Base-by-base conservation (phyloP, 352 stramenopile species). In the Achlya hypogyna region DNA sequence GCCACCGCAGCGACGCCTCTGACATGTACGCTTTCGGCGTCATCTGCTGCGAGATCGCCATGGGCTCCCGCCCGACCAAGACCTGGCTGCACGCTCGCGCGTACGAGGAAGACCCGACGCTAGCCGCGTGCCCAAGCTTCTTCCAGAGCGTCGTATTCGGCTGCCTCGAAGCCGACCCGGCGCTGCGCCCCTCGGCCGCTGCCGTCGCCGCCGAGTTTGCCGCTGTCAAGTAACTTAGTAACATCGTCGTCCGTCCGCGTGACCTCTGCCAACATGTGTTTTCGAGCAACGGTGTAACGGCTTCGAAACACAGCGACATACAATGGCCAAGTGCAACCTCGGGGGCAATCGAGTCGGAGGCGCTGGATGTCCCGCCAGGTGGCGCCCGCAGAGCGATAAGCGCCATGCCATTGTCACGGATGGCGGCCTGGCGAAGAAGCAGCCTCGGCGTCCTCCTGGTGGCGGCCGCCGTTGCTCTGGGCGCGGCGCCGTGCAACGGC, bases 21-120 rank as follows among this genome's bases (percentile, higher is more conserved):
- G 86, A 88, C 52, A 79, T 86, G 60, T 88, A 81, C 71, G 69
- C 80, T 16, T 86, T 88, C 28, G 80, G 80, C 23, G 76, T 88
- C 20, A 65, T 88, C 29, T 72, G 84, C 51, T 72, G 77, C 59
- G 79, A 87, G 69, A 75, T 88, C 67, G 73, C 84, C 20, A 81
- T 78, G 22, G 74, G 76, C 12, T 52, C 70, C 22, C 63, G 71
- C 62, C 80, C 79, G 16, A 56, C 49, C 2, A 56, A 56, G 49
- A 56, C 49, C 12, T 56, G 49, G 49, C 25, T 56, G 25, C 49
- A 56, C 49, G 31, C 49, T 12, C 25, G 49, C 25, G 49, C 49
- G 49, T 56, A 56, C 31, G 49, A 56, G 25, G 49, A 56, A 56
- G 49, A 56, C 49, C 49, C 49, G 31, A 56, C 49, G 49, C 49